These are phyloP conservation scores for Lachancea mirantina DNA, from an alignment of 805 yeast genomes.

Conservation along the genomic window DNA sequence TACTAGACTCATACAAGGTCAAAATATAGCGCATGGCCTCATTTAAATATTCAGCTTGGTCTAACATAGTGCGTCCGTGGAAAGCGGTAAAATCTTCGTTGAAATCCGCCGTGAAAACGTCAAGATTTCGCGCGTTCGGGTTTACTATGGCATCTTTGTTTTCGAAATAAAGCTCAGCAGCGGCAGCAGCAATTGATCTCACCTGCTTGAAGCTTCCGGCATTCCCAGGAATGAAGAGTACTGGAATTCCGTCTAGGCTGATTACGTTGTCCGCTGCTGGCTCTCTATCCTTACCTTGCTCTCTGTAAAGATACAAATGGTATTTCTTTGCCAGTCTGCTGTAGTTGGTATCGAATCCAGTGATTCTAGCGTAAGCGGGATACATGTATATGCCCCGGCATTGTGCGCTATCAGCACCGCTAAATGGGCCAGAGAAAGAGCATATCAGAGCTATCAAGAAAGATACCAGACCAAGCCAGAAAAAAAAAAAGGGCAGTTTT, in stretches of 20 bases:
- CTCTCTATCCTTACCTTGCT: constrained; percentile 57
- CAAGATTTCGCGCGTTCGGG: constrained; percentile 43
- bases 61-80: constrained; percentile 87
- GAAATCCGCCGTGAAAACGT: constrained; percentile 87
- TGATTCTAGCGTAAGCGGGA: constrained; percentile 73
- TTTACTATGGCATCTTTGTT: constrained; percentile 19
- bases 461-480: constrained; percentile 15
- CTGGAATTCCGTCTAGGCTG: constrained; percentile 68
- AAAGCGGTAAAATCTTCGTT: constrained; percentile 95
- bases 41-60: constrained; percentile 88
- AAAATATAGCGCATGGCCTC: constrained; percentile 79
- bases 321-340: constrained; percentile 59
- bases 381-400: constrained; percentile 74
- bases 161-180: constrained; percentile 49
- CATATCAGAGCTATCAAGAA: constrained; percentile 10
- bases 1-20: constrained; percentile 45
- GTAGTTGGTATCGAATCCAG: constrained; percentile 66
- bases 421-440: constrained; percentile 15
- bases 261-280: constrained; percentile 39
- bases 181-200: constrained; percentile 82
- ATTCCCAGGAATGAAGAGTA: constrained; percentile 91
- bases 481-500: background rate
- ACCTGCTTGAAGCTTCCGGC: constrained; percentile 92
- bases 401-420: constrained; percentile 43
- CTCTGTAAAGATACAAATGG: constrained; percentile 78